Evolutionary conservation across 768 basidiomycete species (phyloP).

Genomic region (Russula compacta): DNA sequence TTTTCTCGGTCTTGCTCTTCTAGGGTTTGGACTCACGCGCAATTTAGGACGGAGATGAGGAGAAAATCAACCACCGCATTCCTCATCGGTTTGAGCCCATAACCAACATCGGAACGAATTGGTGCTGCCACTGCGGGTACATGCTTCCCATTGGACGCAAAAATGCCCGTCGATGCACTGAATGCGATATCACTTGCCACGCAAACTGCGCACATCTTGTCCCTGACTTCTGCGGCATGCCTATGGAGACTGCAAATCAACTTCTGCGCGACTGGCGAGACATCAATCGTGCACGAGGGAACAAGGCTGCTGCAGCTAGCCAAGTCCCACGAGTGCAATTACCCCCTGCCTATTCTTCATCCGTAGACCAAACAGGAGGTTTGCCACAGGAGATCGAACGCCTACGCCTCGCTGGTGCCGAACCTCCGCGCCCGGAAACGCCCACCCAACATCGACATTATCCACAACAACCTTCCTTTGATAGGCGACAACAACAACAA

Average conservation of each 20-base stretch:
- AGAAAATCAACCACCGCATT: conserved; percentile 98
- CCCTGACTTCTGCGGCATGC: conserved; percentile 99
- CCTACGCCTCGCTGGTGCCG: conserved; percentile 18
- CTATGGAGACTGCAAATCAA: conserved; percentile 97
- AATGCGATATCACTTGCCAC: conserved; percentile 95
- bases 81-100: conserved; percentile 96
- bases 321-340: conserved; percentile 27
- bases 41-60: conserved; percentile 83
- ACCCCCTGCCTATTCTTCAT: conserved; percentile 28
- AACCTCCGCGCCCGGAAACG: conserved; percentile 20
- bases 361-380: conserved; percentile 23
- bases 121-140: conserved; percentile 99
- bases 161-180: conserved; percentile 91
- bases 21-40: background rate
- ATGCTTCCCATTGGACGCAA: conserved; percentile 96
- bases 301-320: conserved; percentile 34
- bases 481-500: conserved; percentile 19
- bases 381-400: conserved; percentile 23
- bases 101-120: conserved; percentile 95
- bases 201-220: conserved; percentile 96
- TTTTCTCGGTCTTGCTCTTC: conserved; percentile 17
- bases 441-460: conserved; percentile 22
- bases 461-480: conserved; percentile 19
- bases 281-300: conserved; percentile 67
- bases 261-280: conserved; percentile 84